Evolutionary conservation across 2,329 filamentous ascomycete genomes (phyloP).

Genomic region (Apiospora marii): DNA sequence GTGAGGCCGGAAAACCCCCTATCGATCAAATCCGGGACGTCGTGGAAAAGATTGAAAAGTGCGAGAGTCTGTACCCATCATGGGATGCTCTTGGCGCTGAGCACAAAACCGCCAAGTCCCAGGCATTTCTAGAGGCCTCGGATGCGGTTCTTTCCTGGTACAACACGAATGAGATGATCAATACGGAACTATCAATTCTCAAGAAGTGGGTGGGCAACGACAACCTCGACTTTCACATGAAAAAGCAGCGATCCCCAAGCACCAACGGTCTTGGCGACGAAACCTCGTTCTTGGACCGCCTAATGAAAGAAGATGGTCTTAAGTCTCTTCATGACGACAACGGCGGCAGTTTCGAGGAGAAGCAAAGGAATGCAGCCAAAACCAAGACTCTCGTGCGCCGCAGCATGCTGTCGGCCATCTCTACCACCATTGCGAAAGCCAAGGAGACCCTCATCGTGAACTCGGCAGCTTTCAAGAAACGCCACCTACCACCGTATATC

Average conservation of each 20-base stretch:
- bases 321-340: conserved; percentile 90
- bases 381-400: conserved; percentile 55
- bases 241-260: conserved; percentile 72
- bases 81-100: conserved; percentile 75
- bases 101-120: conserved; percentile 79
- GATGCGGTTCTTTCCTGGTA: conserved; percentile 94
- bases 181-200: conserved; percentile 88
- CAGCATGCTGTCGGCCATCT: conserved; percentile 86
- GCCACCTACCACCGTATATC: conserved; percentile 94
- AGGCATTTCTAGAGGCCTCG: conserved; percentile 81
- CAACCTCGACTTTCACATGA: conserved; percentile 87
- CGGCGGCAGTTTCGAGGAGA: conserved; percentile 54
- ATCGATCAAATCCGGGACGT: conserved; percentile 90
- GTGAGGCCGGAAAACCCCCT: conserved; percentile 87
- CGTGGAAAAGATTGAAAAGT: conserved; percentile 88
- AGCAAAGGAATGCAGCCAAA: conserved; percentile 45
- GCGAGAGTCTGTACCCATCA: conserved; percentile 85
- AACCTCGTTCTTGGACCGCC: conserved; percentile 89
- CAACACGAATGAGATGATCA: conserved; percentile 96
- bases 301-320: conserved; percentile 94
- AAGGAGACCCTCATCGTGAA: conserved; percentile 91
- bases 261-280: conserved; percentile 84
- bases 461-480: conserved; percentile 81
- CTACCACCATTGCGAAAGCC: conserved; percentile 88
- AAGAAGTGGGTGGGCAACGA: conserved; percentile 98